Evolutionary conservation across 192 early-diverging fungal species (phyloP), one percentile per base, ranked within the genome.

Genomic region (Diversispora epigaea): DNA sequence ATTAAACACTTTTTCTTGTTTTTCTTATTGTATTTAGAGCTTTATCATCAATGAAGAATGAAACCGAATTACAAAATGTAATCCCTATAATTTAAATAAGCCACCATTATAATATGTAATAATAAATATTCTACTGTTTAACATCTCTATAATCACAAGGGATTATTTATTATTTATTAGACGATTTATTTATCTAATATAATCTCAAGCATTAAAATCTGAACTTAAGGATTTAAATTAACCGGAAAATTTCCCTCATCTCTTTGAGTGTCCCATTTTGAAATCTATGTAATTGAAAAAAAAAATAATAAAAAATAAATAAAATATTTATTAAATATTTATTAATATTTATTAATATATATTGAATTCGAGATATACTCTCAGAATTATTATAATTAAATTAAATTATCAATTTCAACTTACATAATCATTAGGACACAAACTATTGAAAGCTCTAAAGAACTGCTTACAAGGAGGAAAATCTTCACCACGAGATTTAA

Each of bases 361-460:
- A 41, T 22, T 55, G 10, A 12, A 25, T 19, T 7, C 41, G 25
- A 6, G 6, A 6, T n/a, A 17, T 12, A 19, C 7, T 15, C 4
- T 15, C 22, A 9, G 3, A 8, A 4, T 43, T 17, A 17, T 3
- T 14, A 65, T 43, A 44, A 8, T 65, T 41, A 41, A 41, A 25
- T 39, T 64, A n/a, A 70, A 70, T 21, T 40, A 12, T 12, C 11
- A 44, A 73, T 5, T 44, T 1, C 6, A 4, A 88, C 91, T 77
- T 91, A 99, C 96, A 95, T 93, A 99, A 77, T 89, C 86, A 73
- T 85, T 89, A 49, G 95, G 98, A 87, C 98, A 99, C 77, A 99
- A 86, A 58, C 89, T 85, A 75, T 84, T 85, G 88, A 90, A 99
- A 47, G 92, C 88, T 77, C 80, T 86, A 80, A 85, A 87, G 86